Conservation (phyloP, 495 filamentous ascomycete species). For the Aspergillus wentii region DNA sequence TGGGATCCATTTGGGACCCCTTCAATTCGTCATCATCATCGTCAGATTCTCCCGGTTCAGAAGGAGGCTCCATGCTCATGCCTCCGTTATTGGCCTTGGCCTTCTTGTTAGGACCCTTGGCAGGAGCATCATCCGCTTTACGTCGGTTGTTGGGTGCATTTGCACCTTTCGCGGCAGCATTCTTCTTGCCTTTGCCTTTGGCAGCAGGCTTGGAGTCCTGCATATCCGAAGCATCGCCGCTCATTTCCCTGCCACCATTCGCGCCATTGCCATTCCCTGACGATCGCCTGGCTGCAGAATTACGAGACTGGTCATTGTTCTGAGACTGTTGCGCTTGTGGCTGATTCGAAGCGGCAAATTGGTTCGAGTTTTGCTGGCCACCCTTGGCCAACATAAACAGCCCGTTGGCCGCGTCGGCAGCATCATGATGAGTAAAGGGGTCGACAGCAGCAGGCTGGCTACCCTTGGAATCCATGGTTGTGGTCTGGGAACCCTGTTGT, state of each 20-base stretch:
- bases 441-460: conserved; percentile 43
- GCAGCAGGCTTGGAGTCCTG: conserved; percentile 59
- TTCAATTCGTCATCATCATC: conserved; percentile 51
- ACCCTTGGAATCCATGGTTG: conserved; percentile 48
- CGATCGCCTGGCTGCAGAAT: conserved; percentile 21
- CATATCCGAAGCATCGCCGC: conserved; percentile 64
- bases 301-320: conserved; percentile 34
- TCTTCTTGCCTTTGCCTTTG: conserved; percentile 69
- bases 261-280: conserved; percentile 30
- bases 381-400: conserved; percentile 83
- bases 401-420: conserved; percentile 91
- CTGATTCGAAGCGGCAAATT: conserved; percentile 50
- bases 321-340: conserved; percentile 31
- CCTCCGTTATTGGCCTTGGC: conserved; percentile 53
- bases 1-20: conserved; percentile 34
- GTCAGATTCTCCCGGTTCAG: conserved; percentile 51
- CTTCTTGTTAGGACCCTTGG: conserved; percentile 70
- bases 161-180: conserved; percentile 38
- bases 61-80: conserved; percentile 45
- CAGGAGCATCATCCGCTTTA: conserved; percentile 71
- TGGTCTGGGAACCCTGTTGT: conserved; percentile 38
- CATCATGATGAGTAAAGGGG: conserved; percentile 78
- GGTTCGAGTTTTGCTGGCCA: conserved; percentile 45
- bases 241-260: conserved; percentile 51
- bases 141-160: conserved; percentile 56